A percentile compares a stretch with the other conserved stretches of the same genome.
Evolutionary conservation across 2,329 filamentous ascomycete genomes (phyloP).

Genomic region (Phoma sp.): DNA sequence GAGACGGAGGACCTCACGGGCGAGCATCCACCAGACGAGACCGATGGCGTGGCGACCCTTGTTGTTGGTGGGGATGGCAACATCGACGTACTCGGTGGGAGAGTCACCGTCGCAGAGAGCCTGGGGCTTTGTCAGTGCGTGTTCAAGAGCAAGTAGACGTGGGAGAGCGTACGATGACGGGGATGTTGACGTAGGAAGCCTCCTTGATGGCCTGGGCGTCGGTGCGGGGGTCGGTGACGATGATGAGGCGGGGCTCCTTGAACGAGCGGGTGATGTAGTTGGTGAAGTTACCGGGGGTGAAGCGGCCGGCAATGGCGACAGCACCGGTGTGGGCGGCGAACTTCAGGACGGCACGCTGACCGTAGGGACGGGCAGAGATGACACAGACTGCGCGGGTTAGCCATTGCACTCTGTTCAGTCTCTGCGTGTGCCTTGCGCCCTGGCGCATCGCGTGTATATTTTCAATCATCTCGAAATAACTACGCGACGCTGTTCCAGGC

Average conservation of each 20-base stretch:
- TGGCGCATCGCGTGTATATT: neutral
- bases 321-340: slow-evolving; percentile 98
- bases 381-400: slow-evolving; percentile 62
- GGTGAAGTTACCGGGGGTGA: slow-evolving; percentile 99
- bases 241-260: slow-evolving; percentile 99
- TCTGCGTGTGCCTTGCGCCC: slow-evolving; percentile 9
- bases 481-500: too few relatives aligned
- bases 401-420: slow-evolving; percentile 5
- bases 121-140: slow-evolving; percentile 17
- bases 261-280: slow-evolving; percentile 99
- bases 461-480: too few relatives aligned
- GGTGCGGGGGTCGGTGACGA: slow-evolving; percentile 99
- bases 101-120: slow-evolving; percentile 99
- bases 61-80: slow-evolving; percentile 99
- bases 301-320: slow-evolving; percentile 97
- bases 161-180: slow-evolving; percentile 71
- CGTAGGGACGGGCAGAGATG: slow-evolving; percentile 99
- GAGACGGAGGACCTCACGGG: slow-evolving; percentile 98
- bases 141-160: too few relatives aligned
- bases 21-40: slow-evolving; percentile 99
- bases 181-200: slow-evolving; percentile 99
- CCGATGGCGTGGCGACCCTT: slow-evolving; percentile 99
- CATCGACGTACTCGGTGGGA: slow-evolving; percentile 98
- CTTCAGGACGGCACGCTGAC: slow-evolving; percentile 99
- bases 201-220: slow-evolving; percentile 99